Evolutionary conservation across 2,329 filamentous ascomycete species (phyloP).

Genomic region (Trichoderma koningiopsis): DNA sequence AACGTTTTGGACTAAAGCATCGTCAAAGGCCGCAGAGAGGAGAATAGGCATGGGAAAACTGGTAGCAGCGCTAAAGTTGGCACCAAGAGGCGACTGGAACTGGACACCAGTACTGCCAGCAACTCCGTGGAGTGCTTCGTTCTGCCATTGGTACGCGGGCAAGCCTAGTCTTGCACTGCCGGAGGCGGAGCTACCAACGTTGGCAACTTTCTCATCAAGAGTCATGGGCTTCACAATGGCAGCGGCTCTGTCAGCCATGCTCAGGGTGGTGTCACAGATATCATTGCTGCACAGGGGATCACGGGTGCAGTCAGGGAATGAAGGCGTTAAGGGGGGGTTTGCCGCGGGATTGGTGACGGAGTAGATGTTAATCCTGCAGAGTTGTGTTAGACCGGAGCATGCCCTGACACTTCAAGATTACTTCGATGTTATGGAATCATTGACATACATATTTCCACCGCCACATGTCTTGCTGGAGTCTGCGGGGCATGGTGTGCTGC

Average conservation of each 20-base stretch:
- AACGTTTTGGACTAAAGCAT: slow-evolving; percentile 59
- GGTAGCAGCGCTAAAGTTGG: slow-evolving; percentile 58
- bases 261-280: slow-evolving; percentile 50
- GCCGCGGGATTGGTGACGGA: slow-evolving; percentile 23
- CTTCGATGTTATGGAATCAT: too few species aligned
- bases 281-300: slow-evolving; percentile 35
- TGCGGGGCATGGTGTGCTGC: slow-evolving; percentile 24
- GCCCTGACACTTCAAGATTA: not conserved
- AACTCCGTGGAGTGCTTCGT: slow-evolving; percentile 64
- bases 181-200: slow-evolving; percentile 30
- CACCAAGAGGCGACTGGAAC: slow-evolving; percentile 32
- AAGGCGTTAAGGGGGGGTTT: slow-evolving; percentile 25
- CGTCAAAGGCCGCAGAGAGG: slow-evolving; percentile 65
- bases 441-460: slow-evolving; percentile 25
- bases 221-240: slow-evolving; percentile 39
- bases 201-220: slow-evolving; percentile 39
- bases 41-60: slow-evolving; percentile 67
- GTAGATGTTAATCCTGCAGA: slow-evolving; percentile 28
- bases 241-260: slow-evolving; percentile 34
- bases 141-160: slow-evolving; percentile 63
- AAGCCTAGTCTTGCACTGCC: slow-evolving; percentile 60
- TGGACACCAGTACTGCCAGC: slow-evolving; percentile 54
- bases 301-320: slow-evolving; percentile 33
- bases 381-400: not conserved
- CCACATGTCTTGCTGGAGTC: slow-evolving; percentile 26